Base-by-base conservation (phyloP, 2,329 filamentous ascomycete species). In the Monosporascus cannonballus region DNA sequence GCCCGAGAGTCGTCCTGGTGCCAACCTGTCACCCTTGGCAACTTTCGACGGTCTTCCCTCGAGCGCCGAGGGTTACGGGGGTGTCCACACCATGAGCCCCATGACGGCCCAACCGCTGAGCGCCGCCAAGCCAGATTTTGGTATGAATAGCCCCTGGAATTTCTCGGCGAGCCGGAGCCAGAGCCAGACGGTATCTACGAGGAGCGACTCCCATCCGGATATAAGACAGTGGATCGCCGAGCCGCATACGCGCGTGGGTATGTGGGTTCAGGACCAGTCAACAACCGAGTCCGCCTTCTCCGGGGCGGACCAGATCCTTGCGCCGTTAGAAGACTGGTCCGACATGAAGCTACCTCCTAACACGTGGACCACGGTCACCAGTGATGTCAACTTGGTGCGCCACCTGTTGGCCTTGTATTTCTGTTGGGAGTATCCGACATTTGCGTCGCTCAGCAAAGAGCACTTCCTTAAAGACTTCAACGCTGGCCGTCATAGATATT, bases 351-450 rank as follows among this genome's bases (percentile, higher is more conserved):
- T 72, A 1, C 70, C 76, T 0, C 61, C 73, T 0, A 67, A 62
- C 3, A 73, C 73, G 0, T 89, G 85, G 86, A 87, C 85, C 1
- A 73, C 62, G 39, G 76, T 88, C 22, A 86, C 84, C 2, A 63
- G 67, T 3, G 84, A 89, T 57, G 61, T 72, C 14, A 69, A 66
- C 14, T 75, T 89, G 30, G 80, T 89, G 1, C 76, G 84, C 55
- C 83, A 85, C 59, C 73, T 89, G 9, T 69, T 89, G 50, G 76
- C 79, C 0, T 71, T 88, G 34, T 89, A 89, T 69, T 89, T 89
- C 59, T 87, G 84, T 71, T 90, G 86, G 80, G 82, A 87, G 58
- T 89, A 90, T 64, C 85, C 87, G 3, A 89, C 86, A 14, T 89
- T 89, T 68, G 82, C 85, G 3, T 82, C 87, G 2, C 77, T 90